Percentiles rank a stretch among this genome's conserved stretches.
Conservation (phyloP, 192 early-diverging fungal genomes). For the Umbelopsis vinacea region DNA sequence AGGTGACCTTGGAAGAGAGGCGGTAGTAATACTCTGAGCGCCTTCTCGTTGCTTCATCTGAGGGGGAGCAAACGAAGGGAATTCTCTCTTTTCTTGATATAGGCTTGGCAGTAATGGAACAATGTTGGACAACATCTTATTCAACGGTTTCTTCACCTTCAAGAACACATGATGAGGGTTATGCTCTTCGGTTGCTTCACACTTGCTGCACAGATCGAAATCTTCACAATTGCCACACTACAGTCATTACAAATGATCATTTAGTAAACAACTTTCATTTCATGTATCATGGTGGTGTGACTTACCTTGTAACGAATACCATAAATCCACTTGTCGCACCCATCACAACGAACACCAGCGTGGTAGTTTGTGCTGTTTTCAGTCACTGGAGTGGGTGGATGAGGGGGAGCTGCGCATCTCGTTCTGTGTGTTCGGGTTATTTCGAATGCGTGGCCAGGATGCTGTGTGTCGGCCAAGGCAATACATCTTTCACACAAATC, state of each 20-base stretch:
- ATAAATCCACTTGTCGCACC: constrained; percentile 44
- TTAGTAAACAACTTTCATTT: not conserved
- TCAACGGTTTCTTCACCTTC: constrained; percentile 50
- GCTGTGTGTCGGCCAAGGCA: constrained; percentile 41
- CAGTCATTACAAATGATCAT: not conserved
- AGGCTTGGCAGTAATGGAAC: constrained; percentile 42
- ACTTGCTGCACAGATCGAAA: constrained; percentile 70
- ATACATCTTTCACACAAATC: constrained; percentile 65
- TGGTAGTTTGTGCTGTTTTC: constrained; percentile 33
- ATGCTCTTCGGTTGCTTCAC: constrained; percentile 48
- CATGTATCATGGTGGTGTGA: too few relatives aligned
- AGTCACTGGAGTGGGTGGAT: too few relatives aligned
- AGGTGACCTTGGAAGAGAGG: not conserved
- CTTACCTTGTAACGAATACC: constrained; percentile 58
- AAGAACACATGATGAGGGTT: constrained; percentile 51
- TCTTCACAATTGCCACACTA: constrained; percentile 62
- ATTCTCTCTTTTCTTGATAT: constrained; percentile 25
- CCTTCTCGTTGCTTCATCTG: not conserved
- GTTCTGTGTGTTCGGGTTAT: not conserved
- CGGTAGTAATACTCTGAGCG: not conserved
- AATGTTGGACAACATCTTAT: constrained; percentile 4
- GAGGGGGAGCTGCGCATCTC: too few relatives aligned
- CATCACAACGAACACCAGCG: constrained; percentile 50
- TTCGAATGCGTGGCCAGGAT: constrained; percentile 50
- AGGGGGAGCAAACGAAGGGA: too few relatives aligned